Conservation (phyloP, 768 basidiomycete genomes). For the Tricholoma sp. region DNA sequence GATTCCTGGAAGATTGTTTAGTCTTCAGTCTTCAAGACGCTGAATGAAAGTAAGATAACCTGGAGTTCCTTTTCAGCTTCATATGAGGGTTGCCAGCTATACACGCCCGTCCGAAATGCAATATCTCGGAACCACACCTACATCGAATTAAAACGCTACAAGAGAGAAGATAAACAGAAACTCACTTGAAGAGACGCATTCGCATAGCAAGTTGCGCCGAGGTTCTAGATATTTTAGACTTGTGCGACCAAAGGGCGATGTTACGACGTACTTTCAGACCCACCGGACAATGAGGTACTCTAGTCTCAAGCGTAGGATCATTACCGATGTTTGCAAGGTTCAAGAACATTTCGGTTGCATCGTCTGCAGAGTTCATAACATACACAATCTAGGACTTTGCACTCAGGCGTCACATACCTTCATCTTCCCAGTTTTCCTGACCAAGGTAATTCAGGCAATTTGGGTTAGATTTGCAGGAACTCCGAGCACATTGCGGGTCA, state of each 20-base stretch:
- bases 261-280: conserved; percentile 60
- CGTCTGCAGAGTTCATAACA: conserved; percentile 30
- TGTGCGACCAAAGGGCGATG: neutral
- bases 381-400: conserved; percentile 5
- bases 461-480: conserved; percentile 69
- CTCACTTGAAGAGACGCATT: conserved; percentile 88
- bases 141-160: conserved; percentile 1
- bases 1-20: conserved; percentile 46
- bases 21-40: neutral
- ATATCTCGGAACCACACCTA: conserved; percentile 92
- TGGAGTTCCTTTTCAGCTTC: conserved; percentile 40
- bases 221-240: conserved; percentile 55
- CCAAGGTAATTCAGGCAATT: conserved; percentile 87
- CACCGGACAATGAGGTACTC: conserved; percentile 58
- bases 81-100: conserved; percentile 60
- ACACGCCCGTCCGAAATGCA: conserved; percentile 79
- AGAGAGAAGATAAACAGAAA: conserved; percentile 1
- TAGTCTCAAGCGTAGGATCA: conserved; percentile 47
- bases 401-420: conserved; percentile 37
- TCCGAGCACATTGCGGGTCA: conserved; percentile 55
- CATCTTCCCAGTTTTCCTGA: conserved; percentile 75
- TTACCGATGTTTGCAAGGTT: conserved; percentile 47
- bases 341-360: conserved; percentile 45
- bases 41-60: conserved; percentile 12
- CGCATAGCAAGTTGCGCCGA: conserved; percentile 96